These are phyloP conservation scores for Ammopiptanthus mongolicus DNA, from an alignment of 306 rosid species.

Conservation along the genomic window DNA sequence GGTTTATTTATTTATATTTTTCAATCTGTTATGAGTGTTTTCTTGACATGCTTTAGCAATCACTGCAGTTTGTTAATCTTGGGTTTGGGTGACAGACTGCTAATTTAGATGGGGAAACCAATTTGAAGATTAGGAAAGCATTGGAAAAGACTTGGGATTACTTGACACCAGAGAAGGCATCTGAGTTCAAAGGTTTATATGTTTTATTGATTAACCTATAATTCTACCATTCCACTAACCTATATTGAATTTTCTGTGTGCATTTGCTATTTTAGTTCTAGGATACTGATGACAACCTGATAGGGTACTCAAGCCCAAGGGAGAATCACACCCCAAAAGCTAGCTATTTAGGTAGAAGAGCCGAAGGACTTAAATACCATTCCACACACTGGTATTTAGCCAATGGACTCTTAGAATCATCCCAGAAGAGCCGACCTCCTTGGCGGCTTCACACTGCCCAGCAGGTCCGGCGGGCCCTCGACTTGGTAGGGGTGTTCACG, in stretches of 20 bases:
- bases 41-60: slow-evolving; percentile 2
- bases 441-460: too few species aligned
- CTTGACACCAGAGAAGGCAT: slow-evolving; percentile 69
- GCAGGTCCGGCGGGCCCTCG: too few species aligned
- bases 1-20: slow-evolving; percentile 38
- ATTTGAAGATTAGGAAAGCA: slow-evolving; percentile 91
- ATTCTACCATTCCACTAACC: background rate
- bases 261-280: slow-evolving; percentile 2
- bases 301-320: too few species aligned
- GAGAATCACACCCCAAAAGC: too few species aligned
- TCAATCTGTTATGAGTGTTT: background rate
- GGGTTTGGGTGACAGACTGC: slow-evolving; percentile 62
- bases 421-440: too few species aligned
- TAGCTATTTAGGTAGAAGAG: too few species aligned
- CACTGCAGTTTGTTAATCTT: background rate
- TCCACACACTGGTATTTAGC: too few species aligned
- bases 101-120: slow-evolving; percentile 96
- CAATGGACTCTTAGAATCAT: too few species aligned
- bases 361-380: too few species aligned
- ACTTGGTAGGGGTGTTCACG: too few species aligned
- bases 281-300: slow-evolving; percentile 5
- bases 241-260: background rate
- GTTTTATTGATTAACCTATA: slow-evolving; percentile 17
- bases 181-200: slow-evolving; percentile 73
- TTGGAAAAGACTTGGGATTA: slow-evolving; percentile 97